Conservation (phyloP, 78 protist species). For the Dictyostelium brefeldianum region DNA sequence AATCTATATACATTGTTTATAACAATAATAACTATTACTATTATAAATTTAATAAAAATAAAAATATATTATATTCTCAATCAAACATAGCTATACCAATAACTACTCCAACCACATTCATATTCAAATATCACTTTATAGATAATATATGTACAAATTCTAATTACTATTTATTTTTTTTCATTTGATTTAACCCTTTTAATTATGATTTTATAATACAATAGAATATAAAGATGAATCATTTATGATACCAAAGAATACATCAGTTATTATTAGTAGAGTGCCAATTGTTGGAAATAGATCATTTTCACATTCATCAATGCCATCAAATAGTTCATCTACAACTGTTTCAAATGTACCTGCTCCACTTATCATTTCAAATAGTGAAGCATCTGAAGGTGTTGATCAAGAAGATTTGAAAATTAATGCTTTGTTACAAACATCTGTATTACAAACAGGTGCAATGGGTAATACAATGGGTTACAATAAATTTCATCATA, state of each 20-base stretch:
- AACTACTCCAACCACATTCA: neutral
- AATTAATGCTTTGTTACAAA: slow-evolving; percentile 36
- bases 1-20: neutral
- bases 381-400: neutral
- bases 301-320: neutral
- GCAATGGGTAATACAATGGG: slow-evolving; percentile 1
- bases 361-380: slow-evolving; percentile 24
- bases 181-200: neutral
- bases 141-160: neutral
- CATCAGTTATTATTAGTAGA: slow-evolving; percentile 41
- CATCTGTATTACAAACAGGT: neutral
- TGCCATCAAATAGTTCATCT: neutral
- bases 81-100: neutral
- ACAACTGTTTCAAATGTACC: slow-evolving; percentile 5
- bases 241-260: slow-evolving; percentile 71
- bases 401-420: slow-evolving; percentile 42
- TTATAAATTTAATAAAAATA: too few relatives aligned
- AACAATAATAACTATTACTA: neutral
- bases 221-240: slow-evolving; percentile 74
- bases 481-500: neutral
- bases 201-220: neutral
- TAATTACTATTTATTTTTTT: neutral
- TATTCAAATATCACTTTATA: neutral
- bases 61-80: neutral
- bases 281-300: slow-evolving; percentile 33